Percentiles rank a stretch among this genome's conserved stretches.
Evolutionary conservation across 2,329 filamentous ascomycete genomes (phyloP).

Genomic region (Coniochaeta pulveracea): DNA sequence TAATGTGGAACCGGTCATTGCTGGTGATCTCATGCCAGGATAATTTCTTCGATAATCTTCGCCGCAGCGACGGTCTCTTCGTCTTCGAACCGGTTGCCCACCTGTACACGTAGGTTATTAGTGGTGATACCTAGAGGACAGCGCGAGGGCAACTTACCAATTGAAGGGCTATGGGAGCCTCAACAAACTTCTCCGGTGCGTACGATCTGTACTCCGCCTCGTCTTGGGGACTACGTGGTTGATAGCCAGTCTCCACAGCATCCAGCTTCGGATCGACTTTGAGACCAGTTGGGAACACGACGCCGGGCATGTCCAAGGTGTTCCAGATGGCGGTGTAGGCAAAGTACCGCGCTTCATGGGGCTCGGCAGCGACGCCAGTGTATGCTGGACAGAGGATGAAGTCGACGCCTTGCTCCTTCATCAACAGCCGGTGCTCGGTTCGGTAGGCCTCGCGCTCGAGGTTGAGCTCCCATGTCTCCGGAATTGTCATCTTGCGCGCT

Average conservation of each 20-base stretch:
- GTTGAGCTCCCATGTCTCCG: constrained; percentile 6
- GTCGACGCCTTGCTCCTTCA: constrained; percentile 17
- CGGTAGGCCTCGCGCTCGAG: constrained; percentile 1
- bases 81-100: neutral
- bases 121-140: neutral
- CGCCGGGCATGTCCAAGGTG: constrained; percentile 7
- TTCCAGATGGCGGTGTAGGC: neutral
- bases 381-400: constrained; percentile 11
- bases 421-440: neutral
- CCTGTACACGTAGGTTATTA: neutral
- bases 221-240: neutral
- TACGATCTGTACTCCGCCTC: neutral
- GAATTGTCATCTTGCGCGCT: constrained; percentile 8
- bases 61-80: constrained; percentile 1
- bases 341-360: constrained; percentile 4
- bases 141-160: neutral
- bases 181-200: constrained; percentile 1
- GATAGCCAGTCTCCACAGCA: constrained; percentile 6
- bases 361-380: constrained; percentile 7
- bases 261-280: constrained; percentile 13
- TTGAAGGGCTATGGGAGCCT: constrained; percentile 1
- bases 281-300: constrained; percentile 8
- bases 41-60: neutral
- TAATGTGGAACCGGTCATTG: constrained; percentile 1
- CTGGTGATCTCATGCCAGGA: neutral